These are phyloP conservation scores for Cyberlindnera nakhonratchasimensis DNA, from an alignment of 805 yeast species.

Conservation along the genomic window DNA sequence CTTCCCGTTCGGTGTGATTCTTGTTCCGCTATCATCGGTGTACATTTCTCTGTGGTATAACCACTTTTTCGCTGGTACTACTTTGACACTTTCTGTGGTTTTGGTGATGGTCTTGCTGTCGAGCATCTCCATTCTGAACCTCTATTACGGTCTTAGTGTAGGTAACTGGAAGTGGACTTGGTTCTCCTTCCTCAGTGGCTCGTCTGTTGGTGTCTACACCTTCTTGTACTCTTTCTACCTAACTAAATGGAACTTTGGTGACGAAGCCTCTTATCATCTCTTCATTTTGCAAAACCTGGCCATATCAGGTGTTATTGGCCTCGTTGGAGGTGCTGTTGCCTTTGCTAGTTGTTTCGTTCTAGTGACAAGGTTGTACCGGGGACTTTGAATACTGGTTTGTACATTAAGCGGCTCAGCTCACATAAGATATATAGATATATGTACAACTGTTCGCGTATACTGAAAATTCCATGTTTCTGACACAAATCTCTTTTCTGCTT, in stretches of 20 bases:
- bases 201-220: slow-evolving; percentile 26
- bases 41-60: slow-evolving; percentile 29
- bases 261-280: slow-evolving; percentile 22
- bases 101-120: slow-evolving; percentile 18
- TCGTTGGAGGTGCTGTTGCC: slow-evolving; percentile 25
- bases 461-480: too few species aligned
- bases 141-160: slow-evolving; percentile 23
- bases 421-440: too few species aligned
- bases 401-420: too few species aligned
- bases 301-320: slow-evolving; percentile 24
- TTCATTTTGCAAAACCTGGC: slow-evolving; percentile 25
- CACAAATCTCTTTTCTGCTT: too few species aligned
- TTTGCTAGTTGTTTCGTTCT: slow-evolving; percentile 19
- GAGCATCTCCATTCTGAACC: slow-evolving; percentile 22
- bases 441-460: too few species aligned
- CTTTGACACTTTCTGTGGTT: slow-evolving; percentile 19
- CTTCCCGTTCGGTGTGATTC: slow-evolving; percentile 29
- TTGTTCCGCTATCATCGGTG: slow-evolving; percentile 27
- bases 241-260: slow-evolving; percentile 29
- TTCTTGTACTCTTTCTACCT: slow-evolving; percentile 27
- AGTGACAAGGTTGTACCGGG: slow-evolving; percentile 22
- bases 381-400: too few species aligned
- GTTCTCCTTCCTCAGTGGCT: slow-evolving; percentile 27
- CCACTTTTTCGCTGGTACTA: slow-evolving; percentile 22
- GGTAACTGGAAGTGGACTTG: slow-evolving; percentile 34